Base-by-base conservation (phyloP, 208 protist genomes). In the Wallacemonas rigidus region DNA sequence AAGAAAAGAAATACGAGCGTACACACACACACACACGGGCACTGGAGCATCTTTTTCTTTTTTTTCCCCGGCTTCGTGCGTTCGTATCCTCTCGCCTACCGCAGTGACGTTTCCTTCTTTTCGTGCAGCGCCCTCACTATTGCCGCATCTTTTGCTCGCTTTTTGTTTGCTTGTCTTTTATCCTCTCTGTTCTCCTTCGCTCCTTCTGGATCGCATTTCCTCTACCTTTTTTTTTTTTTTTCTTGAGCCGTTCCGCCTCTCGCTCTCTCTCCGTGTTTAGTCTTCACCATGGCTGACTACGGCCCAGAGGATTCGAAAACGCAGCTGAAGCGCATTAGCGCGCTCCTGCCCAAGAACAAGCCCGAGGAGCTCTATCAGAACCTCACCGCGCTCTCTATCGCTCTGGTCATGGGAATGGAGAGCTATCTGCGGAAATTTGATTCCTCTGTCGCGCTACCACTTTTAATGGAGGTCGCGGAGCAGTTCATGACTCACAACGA, bases 331-430 rank as follows among this genome's bases (percentile, higher is more conserved):
- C 77, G 74, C 12, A 75, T 90, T 55, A 47, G 77, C 62, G 45
- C 50, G 11, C 47, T 76, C 39, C 65, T 84, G 45, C 79, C 78
- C 45, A 79, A 69, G 39, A 77, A 74, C 17, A 76, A 90, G 41
- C 44, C 75, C 1, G 60, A 72, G 1, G 67, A 70, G 2, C 82
- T 93, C n/a, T 81, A 85, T 61, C 83, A 86, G 15, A 71, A 79
- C 2, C 70, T 97, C 1, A 76, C 80, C 11, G 71, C 12, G 1
- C 79, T 97, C 53, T 88, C 83, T 58, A 84, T 86, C 38, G 88
- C 87, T 1, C 84, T 97, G 3, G 86, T 95, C 0, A 97, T 97
- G 90, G 92, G 92, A 9, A 74, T 86, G 5, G 92, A 97, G 72
- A 15, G 40, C 40, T 97, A 97, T 67, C 65, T 97, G 55, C 86